Base-by-base conservation (phyloP, 768 basidiomycete species). In the Lactifluus pinguis region DNA sequence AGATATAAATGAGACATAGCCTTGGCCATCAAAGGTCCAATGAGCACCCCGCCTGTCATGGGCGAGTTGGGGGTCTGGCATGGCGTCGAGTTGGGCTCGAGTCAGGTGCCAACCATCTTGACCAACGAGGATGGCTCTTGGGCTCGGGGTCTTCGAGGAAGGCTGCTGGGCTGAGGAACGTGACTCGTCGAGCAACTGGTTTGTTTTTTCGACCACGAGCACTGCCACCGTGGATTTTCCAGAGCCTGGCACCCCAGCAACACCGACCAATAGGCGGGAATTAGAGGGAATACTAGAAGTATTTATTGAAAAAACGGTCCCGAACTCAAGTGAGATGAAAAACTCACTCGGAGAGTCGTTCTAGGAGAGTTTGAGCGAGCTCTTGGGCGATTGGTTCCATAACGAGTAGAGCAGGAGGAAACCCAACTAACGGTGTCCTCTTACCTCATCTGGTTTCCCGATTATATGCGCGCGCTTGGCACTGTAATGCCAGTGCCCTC, bases 31-130 rank as follows among this genome's bases (percentile, higher is more conserved):
- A 68, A 98, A 98, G 2, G 94, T 97, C 88, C 92, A 95, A 66
- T 93, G 89, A 14, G 80, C 85, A 2, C 95, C 95, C 21, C 94
- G 82, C 49, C 91, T 73, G 60, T 86, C 86, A 65, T 87, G 83
- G 0, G 94, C 92, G 44, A 84, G 79, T 55, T 80, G 76, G 0
- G 93, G 86, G 70, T 97, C 84, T 14, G 83, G 82, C 69, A 94
- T 80, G 21, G 74, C 69, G 67, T 90, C 90, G 30, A 98, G 81
- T 64, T 89, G 83, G 4, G 83, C 80, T 25, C 92, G 83, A 17
- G 89, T 81, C 61, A 88, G 78, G 71, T 98, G 95, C 92, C 93
- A 98, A 11, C 95, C 95, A 69, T 98, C 95, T 42, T 93, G 76
- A 7, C 88, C 83, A 10, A 97, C 81, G 47, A 92, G 79, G 36